Percentiles rank a stretch among this genome's conserved stretches.
Evolutionary conservation across 225 moss, liverwort and hornwort genomes (phyloP).

Genomic region (Neckera pumila): DNA sequence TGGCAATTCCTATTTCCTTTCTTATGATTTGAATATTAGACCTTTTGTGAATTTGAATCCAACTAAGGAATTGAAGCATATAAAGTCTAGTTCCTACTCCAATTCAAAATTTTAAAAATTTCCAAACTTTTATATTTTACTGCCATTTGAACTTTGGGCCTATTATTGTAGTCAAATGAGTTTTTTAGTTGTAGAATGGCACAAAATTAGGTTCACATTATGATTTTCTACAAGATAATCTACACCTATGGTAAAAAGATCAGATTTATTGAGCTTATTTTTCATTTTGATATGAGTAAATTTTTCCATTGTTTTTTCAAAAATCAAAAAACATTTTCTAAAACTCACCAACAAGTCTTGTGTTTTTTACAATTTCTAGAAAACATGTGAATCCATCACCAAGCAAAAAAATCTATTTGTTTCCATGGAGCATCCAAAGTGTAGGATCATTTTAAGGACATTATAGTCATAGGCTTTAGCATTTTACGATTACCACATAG

Average conservation of each 20-base stretch:
- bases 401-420: background rate
- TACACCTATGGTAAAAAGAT: background rate
- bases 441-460: background rate
- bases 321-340: background rate
- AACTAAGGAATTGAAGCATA: too few species aligned
- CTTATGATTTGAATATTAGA: too few species aligned
- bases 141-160: background rate
- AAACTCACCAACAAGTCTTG: background rate
- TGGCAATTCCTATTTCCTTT: too few species aligned
- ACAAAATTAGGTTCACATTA: background rate
- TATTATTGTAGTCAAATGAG: background rate
- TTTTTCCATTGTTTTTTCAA: background rate
- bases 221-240: background rate
- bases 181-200: background rate
- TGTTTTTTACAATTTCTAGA: background rate
- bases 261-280: background rate
- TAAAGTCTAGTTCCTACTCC: background rate
- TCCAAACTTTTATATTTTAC: background rate
- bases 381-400: background rate
- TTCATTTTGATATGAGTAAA: background rate
- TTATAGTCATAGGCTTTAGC: background rate
- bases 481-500: rapidly evolving
- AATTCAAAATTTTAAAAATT: background rate
- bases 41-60: too few species aligned
- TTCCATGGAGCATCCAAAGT: background rate